Conservation (phyloP, 2,329 filamentous ascomycete genomes). For the Cladosporium halotolerans region DNA sequence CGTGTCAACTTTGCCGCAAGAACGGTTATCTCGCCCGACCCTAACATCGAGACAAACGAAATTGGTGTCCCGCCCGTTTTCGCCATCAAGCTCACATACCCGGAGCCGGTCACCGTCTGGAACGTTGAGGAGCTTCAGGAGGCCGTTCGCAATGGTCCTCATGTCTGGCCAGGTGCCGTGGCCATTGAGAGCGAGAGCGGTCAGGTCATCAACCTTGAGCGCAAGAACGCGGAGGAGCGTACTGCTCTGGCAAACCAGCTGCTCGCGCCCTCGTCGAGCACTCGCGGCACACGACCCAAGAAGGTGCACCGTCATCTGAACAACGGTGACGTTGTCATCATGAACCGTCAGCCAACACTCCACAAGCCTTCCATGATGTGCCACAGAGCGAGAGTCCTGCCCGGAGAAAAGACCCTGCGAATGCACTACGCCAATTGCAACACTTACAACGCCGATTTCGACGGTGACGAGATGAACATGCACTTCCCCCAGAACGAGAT, state of each 20-base stretch:
- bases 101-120: slow-evolving; percentile 93
- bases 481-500: slow-evolving; percentile 98
- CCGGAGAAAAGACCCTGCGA: slow-evolving; percentile 92
- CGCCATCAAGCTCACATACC: slow-evolving; percentile 90
- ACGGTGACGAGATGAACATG: slow-evolving; percentile 99
- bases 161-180: slow-evolving; percentile 89
- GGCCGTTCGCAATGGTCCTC: slow-evolving; percentile 88
- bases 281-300: slow-evolving; percentile 76
- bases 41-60: slow-evolving; percentile 98
- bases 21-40: slow-evolving; percentile 96
- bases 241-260: slow-evolving; percentile 87
- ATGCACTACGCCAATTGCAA: slow-evolving; percentile 99
- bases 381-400: slow-evolving; percentile 83
- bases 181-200: slow-evolving; percentile 96
- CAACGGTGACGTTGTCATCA: slow-evolving; percentile 93
- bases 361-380: slow-evolving; percentile 99
- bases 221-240: slow-evolving; percentile 82
- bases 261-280: slow-evolving; percentile 71
- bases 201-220: slow-evolving; percentile 78
- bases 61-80: slow-evolving; percentile 98
- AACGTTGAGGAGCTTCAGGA: slow-evolving; percentile 95
- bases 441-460: slow-evolving; percentile 98
- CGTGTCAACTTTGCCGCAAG: slow-evolving; percentile 97
- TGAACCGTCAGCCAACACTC: slow-evolving; percentile 97
- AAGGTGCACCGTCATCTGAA: slow-evolving; percentile 95